Evolutionary conservation across 1,139 yeast species (phyloP).

Genomic region (Yamadazyma spencermartinsiae): DNA sequence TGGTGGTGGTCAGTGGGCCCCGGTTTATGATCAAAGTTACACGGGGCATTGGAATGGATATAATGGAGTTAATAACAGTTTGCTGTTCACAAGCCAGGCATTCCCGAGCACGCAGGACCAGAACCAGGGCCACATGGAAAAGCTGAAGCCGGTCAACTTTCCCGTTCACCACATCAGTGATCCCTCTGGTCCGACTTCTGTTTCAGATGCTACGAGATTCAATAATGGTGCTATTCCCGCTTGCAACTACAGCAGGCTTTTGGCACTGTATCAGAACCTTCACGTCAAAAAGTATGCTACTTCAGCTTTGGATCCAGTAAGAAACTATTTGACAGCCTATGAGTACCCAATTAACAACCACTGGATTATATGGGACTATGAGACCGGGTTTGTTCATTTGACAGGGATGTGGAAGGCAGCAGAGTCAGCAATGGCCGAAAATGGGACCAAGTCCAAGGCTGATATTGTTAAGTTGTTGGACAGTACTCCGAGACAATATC

Average conservation of each 20-base stretch:
- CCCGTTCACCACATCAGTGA: too few relatives aligned
- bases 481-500: slow-evolving; percentile 68
- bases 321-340: slow-evolving; percentile 70
- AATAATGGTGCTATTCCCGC: slow-evolving; percentile 6
- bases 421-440: slow-evolving; percentile 23
- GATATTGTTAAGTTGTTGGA: slow-evolving; percentile 76
- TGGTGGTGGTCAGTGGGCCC: too few relatives aligned
- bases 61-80: too few relatives aligned
- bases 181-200: too few relatives aligned
- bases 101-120: too few relatives aligned
- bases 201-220: too few relatives aligned
- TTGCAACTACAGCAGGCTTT: too few relatives aligned
- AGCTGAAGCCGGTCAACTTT: too few relatives aligned
- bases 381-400: slow-evolving; percentile 83
- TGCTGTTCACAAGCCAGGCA: too few relatives aligned
- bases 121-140: too few relatives aligned
- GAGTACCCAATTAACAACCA: slow-evolving; percentile 66
- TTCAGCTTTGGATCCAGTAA: slow-evolving; percentile 56
- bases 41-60: too few relatives aligned
- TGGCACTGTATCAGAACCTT: slow-evolving; percentile 42
- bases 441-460: slow-evolving; percentile 66
- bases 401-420: slow-evolving; percentile 91
- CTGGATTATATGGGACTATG: slow-evolving; percentile 87
- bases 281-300: slow-evolving; percentile 71
- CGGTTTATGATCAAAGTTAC: too few relatives aligned